phyloP scores from a whole-genome alignment of 176 grass and related monocot genomes.

The Tillandsia fasciculata region DNA sequence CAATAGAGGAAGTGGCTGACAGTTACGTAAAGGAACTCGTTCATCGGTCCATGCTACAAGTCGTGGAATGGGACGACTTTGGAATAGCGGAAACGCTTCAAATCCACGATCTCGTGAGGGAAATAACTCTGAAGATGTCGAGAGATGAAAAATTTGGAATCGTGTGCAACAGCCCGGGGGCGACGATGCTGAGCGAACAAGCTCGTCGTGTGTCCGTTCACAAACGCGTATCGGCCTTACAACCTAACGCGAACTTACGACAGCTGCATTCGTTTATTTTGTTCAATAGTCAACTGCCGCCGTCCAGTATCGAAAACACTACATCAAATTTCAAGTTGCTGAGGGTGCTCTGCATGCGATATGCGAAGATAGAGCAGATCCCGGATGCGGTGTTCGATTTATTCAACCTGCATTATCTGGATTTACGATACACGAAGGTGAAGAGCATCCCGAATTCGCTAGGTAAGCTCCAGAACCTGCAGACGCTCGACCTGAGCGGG shows the following conservation, averaged over 20 bases:
- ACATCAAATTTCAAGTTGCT: constrained; percentile 27
- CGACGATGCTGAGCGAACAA: neutral
- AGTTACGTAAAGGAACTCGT: constrained; percentile 28
- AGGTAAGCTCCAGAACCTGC: constrained; percentile 30
- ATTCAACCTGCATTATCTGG: constrained; percentile 37
- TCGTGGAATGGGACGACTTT: constrained; percentile 18
- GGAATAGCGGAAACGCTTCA: constrained; percentile 20
- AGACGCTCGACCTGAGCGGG: constrained; percentile 26
- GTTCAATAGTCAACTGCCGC: constrained; percentile 10
- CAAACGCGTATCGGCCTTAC: neutral
- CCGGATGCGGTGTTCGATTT: constrained; percentile 26
- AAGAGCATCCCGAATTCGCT: constrained; percentile 31
- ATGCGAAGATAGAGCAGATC: constrained; percentile 21
- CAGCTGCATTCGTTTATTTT: constrained; percentile 18
- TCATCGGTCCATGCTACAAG: constrained; percentile 29
- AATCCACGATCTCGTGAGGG: constrained; percentile 44
- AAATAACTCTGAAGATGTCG: constrained; percentile 20
- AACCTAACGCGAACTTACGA: neutral
- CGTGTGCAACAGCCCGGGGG: neutral
- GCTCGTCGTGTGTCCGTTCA: constrained; percentile 19
- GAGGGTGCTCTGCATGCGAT: constrained; percentile 21
- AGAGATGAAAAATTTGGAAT: constrained; percentile 29
- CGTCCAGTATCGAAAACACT: constrained; percentile 22
- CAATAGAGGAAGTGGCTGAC: constrained; percentile 27
- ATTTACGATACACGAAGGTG: constrained; percentile 23